Evolutionary conservation across 257 asterid genomes (phyloP), one percentile per base, ranked within the genome.

Genomic region (Schizonepeta tenuifolia): DNA sequence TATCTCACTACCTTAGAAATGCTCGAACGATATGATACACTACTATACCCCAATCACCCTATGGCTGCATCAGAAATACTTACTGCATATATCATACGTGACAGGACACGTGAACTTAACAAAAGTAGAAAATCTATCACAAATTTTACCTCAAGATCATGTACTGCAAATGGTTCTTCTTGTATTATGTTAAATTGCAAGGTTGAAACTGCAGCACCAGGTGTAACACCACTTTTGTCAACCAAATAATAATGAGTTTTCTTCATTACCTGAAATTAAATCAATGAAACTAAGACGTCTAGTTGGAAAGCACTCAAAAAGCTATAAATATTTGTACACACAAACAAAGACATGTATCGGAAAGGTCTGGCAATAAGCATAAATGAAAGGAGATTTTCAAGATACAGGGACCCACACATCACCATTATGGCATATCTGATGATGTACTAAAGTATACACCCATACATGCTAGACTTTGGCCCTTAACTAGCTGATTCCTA

Each of bases 121-220:
- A 38, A 74, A 63, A 53, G 64, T 65, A 59, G 71, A 60, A 72
- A 72, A 53, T 31, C 22, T 7, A 60, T 7, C 24, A 43, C 8
- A 62, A 79, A 55, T 53, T 57, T 78, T 69, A 92, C 99, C 97
- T 86, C 78, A 61, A 90, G 88, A 83, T 85, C 91, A 67, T 83
- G 83, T 51, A 92, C 91, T 65, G 69, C 36, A 75, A 95, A 95
- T 51, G 96, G 96, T 65, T 88, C 86, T 79, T 95, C 96, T 33
- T 86, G 73, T 75, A 95, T 95, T 51, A 87, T 78, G 83, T 87
- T 88, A 80, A 95, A 95, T 73, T 89, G 93, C 93, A 90, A 89
- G 31, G 75, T 85, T 53, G 99, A 95, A 76, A 92, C 99, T 24
- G 98, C 98, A 73, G 99, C 99, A 60, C 97, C 99, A 11, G 96